These are phyloP conservation scores for Colletotrichum plurivorum DNA, from an alignment of 2,329 filamentous ascomycete species.

Conservation along the genomic window DNA sequence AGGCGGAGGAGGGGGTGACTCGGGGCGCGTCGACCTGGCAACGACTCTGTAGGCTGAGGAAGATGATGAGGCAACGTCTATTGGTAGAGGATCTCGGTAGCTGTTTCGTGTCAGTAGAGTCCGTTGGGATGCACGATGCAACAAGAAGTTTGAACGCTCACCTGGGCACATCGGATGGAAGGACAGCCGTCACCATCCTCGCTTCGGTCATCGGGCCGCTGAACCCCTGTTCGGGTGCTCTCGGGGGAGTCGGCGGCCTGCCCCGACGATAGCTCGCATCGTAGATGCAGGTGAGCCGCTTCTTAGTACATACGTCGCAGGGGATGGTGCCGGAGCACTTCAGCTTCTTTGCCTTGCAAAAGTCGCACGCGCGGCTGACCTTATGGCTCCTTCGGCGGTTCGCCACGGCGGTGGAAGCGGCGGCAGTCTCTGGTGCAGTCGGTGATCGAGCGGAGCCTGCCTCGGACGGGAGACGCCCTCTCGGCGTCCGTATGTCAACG, in stretches of 20 bases:
- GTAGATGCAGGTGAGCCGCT: constrained; percentile 50
- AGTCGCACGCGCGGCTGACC: constrained; percentile 55
- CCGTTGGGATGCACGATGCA: no score
- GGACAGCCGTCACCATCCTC: not conserved
- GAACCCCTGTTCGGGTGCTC: constrained; percentile 14
- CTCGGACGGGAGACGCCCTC: not conserved
- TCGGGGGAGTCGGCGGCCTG: constrained; percentile 53
- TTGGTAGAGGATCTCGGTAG: constrained; percentile 10
- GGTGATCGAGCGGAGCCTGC: not conserved
- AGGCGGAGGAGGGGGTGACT: not conserved
- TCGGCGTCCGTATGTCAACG: not conserved
- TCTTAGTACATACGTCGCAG: constrained; percentile 50
- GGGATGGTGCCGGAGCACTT: constrained; percentile 55
- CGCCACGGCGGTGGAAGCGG: not conserved
- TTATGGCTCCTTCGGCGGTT: constrained; percentile 45
- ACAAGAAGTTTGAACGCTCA: not conserved
- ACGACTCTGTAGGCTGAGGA: not conserved
- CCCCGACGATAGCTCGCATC: constrained; percentile 53
- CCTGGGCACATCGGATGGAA: constrained; percentile 4
- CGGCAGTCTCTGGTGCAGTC: not conserved
- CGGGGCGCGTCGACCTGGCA: not conserved
- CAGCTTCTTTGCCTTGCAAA: constrained; percentile 54
- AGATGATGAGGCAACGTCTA: not conserved
- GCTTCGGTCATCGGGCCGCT: not conserved
- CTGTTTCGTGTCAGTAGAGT: not conserved